Percentiles rank a stretch among this genome's conserved stretches.
Evolutionary conservation across 176 grass and related monocot genomes (phyloP).

Genomic region (Oryza glumipatula): DNA sequence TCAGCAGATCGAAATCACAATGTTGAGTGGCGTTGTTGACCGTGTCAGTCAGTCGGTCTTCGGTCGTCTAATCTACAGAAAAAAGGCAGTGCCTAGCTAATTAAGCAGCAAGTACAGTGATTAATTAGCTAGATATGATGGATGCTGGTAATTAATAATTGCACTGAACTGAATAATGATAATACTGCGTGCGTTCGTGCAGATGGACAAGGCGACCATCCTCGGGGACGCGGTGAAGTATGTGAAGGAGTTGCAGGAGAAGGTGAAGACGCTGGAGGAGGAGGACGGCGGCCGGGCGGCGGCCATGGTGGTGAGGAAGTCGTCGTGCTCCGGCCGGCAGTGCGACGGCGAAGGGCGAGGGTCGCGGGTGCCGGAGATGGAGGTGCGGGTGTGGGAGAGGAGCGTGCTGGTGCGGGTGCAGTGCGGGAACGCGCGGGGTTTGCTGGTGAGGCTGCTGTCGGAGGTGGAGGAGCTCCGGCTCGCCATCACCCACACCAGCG

Average conservation of each 20-base stretch:
- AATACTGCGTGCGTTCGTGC: not conserved
- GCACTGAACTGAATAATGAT: too few relatives aligned
- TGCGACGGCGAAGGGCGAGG: conserved; percentile 1
- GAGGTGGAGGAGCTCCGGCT: conserved; percentile 71
- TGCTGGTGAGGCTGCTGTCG: conserved; percentile 64
- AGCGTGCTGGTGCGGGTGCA: conserved; percentile 77
- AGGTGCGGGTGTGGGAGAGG: conserved; percentile 54
- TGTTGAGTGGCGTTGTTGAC: not conserved
- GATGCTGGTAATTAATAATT: too few relatives aligned
- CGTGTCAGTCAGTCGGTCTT: not conserved
- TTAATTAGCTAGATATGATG: too few relatives aligned
- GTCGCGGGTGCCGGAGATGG: conserved; percentile 61
- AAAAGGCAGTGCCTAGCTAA: not conserved
- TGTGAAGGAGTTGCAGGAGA: conserved; percentile 72
- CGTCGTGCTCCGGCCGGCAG: conserved; percentile 13
- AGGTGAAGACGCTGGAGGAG: conserved; percentile 62
- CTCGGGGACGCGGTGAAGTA: conserved; percentile 76
- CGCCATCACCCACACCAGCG: conserved; percentile 69
- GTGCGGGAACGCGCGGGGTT: conserved; percentile 49
- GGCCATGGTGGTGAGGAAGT: conserved; percentile 45
- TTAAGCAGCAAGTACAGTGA: too few relatives aligned
- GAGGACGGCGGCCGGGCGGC: conserved; percentile 35
- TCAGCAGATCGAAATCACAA: not conserved
- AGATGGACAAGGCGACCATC: conserved; percentile 91
- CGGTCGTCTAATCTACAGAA: not conserved